Conservation (phyloP, 495 filamentous ascomycete species). For the Tuber brumale region DNA sequence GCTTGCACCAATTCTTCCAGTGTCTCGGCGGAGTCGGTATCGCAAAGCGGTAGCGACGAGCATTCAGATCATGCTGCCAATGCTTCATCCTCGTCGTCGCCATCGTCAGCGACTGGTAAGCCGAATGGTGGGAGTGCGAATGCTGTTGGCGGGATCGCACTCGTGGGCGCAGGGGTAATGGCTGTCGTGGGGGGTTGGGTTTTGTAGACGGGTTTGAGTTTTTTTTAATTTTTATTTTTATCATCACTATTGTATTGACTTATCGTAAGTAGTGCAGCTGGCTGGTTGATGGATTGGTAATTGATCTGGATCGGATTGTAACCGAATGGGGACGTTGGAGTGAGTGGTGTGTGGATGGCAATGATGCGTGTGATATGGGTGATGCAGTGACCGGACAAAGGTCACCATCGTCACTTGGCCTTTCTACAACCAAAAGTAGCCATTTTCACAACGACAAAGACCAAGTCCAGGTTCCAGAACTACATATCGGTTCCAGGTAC, state of each 20-base stretch:
- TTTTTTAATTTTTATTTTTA: neutral
- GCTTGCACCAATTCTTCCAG: constrained; percentile 53
- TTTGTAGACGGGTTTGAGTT: constrained; percentile 16
- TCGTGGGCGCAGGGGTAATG: constrained; percentile 24
- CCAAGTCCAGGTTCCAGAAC: no score
- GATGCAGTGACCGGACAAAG: neutral
- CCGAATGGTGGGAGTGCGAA: constrained; percentile 2
- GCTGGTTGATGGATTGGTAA: neutral
- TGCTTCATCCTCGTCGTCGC: constrained; percentile 8
- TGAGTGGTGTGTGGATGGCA: neutral
- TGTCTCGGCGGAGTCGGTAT: constrained; percentile 42
- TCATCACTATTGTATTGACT: constrained; percentile 1
- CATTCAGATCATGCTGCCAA: constrained; percentile 15
- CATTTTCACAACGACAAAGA: no score
- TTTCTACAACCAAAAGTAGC: no score
- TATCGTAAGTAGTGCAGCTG: constrained; percentile 8
- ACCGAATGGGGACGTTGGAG: neutral
- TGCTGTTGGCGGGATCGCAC: constrained; percentile 12
- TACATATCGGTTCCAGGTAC: no score
- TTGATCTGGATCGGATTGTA: neutral
- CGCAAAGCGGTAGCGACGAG: constrained; percentile 8
- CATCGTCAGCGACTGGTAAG: constrained; percentile 6
- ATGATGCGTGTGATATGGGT: neutral
- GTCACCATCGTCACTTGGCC: no score
- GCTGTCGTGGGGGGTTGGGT: constrained; percentile 19